Conservation (phyloP, 2,329 filamentous ascomycete genomes). For the Torrubiella hemipterigena region DNA sequence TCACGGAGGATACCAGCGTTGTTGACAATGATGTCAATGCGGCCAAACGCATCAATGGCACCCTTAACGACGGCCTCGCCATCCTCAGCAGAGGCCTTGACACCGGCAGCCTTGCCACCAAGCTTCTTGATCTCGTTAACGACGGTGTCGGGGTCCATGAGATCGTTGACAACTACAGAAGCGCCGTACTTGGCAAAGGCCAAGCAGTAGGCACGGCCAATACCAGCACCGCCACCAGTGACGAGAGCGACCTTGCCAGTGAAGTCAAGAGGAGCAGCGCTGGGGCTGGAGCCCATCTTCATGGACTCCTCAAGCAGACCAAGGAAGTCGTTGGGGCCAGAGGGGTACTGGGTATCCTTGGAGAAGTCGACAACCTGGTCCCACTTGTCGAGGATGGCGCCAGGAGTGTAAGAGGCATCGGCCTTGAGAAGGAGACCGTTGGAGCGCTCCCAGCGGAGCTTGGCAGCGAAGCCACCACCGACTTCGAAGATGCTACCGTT, state of each 20-base stretch:
- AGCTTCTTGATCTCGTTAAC: slow-evolving; percentile 85
- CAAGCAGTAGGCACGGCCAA: slow-evolving; percentile 82
- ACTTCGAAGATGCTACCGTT: slow-evolving; percentile 87
- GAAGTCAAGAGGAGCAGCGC: slow-evolving; percentile 67
- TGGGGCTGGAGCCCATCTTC: slow-evolving; percentile 61
- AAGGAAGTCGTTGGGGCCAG: slow-evolving; percentile 80
- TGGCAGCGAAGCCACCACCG: slow-evolving; percentile 83
- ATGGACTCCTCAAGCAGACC: slow-evolving; percentile 71
- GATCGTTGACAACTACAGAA: slow-evolving; percentile 85
- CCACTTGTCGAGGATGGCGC: slow-evolving; percentile 84
- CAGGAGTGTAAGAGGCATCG: slow-evolving; percentile 77
- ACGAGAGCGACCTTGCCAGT: slow-evolving; percentile 75
- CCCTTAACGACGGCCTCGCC: slow-evolving; percentile 84
- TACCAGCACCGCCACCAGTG: slow-evolving; percentile 80
- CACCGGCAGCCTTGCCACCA: slow-evolving; percentile 81
- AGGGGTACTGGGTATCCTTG: slow-evolving; percentile 62
- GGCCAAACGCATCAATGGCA: slow-evolving; percentile 86
- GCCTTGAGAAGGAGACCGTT: slow-evolving; percentile 81
- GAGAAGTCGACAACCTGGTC: slow-evolving; percentile 78
- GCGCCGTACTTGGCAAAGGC: slow-evolving; percentile 78
- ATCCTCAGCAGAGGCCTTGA: slow-evolving; percentile 88
- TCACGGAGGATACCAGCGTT: slow-evolving; percentile 96
- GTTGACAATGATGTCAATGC: slow-evolving; percentile 92
- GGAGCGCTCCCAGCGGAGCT: slow-evolving; percentile 90
- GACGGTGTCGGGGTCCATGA: slow-evolving; percentile 82